Conservation (phyloP, 768 basidiomycete genomes). For the Tulasnella sp. region DNA sequence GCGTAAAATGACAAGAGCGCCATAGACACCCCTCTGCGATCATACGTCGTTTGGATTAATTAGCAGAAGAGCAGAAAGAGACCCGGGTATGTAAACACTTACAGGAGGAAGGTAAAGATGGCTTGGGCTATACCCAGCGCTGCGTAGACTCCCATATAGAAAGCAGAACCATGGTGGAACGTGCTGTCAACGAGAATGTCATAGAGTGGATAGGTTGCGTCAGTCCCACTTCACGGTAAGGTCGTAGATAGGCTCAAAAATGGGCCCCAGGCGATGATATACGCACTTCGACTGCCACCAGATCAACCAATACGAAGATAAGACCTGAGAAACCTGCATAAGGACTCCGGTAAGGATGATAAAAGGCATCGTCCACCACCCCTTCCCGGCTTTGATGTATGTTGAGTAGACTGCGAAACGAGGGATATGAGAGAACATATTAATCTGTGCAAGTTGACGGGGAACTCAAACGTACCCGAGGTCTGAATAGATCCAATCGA, state of each 20-base stretch:
- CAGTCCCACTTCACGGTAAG: slow-evolving; percentile 57
- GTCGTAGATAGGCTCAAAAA: slow-evolving; percentile 32
- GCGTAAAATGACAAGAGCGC: slow-evolving; percentile 38
- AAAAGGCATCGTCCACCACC: slow-evolving; percentile 40
- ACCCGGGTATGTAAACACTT: slow-evolving; percentile 21
- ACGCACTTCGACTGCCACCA: slow-evolving; percentile 60
- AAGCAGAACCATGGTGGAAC: slow-evolving; percentile 40
- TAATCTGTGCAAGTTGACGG: not conserved
- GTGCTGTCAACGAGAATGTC: slow-evolving; percentile 41
- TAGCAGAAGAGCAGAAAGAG: not conserved
- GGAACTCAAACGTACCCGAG: slow-evolving; percentile 29
- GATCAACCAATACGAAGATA: slow-evolving; percentile 57
- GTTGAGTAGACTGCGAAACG: slow-evolving; percentile 43
- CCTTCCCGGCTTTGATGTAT: slow-evolving; percentile 48
- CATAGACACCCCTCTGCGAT: slow-evolving; percentile 3
- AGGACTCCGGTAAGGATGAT: slow-evolving; percentile 39
- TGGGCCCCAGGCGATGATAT: not conserved
- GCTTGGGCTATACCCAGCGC: slow-evolving; percentile 49
- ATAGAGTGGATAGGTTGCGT: too few relatives aligned
- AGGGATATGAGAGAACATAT: not conserved
- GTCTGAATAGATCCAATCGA: slow-evolving; percentile 52
- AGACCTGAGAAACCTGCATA: slow-evolving; percentile 41
- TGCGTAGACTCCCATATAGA: slow-evolving; percentile 58
- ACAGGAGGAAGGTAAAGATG: slow-evolving; percentile 49
- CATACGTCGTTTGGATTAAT: not conserved